phyloP scores from a whole-genome alignment of 1,139 yeast genomes.

The Scheffersomyces segobiensis region DNA sequence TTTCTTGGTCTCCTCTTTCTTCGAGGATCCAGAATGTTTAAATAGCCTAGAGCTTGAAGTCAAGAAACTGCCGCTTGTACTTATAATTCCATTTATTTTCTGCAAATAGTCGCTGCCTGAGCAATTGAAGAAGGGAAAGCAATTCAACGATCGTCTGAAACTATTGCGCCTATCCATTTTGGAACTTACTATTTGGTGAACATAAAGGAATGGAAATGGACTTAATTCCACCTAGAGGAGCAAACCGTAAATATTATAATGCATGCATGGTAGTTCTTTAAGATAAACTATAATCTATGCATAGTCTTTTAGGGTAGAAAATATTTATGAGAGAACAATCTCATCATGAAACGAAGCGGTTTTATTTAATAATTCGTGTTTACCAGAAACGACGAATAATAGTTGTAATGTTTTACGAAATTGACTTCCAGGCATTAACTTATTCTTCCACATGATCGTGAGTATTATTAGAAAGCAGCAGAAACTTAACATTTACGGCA shows the following conservation, averaged over 20 bases:
- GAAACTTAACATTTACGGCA: too few relatives aligned
- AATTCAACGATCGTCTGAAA: neutral
- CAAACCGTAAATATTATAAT: neutral
- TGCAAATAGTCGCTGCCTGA: too few relatives aligned
- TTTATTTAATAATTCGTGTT: neutral
- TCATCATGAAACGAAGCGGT: neutral
- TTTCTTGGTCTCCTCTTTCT: neutral
- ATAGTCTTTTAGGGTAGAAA: neutral
- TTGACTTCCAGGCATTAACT: neutral
- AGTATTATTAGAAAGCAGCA: too few relatives aligned
- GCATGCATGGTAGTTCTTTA: neutral
- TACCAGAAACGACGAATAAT: neutral
- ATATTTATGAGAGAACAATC: neutral
- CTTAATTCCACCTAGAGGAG: neutral
- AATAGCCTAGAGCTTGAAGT: neutral
- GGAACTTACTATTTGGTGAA: neutral
- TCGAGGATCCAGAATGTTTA: neutral
- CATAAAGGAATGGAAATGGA: neutral
- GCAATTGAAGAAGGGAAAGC: neutral
- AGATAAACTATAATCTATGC: neutral
- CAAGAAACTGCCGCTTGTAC: neutral
- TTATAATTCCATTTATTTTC: neutral
- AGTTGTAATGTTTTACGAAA: neutral
- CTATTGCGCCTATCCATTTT: neutral
- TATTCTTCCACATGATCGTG: too few relatives aligned